These are phyloP conservation scores for Lycium ferocissimum DNA, from an alignment of 257 asterid genomes.

Conservation along the genomic window DNA sequence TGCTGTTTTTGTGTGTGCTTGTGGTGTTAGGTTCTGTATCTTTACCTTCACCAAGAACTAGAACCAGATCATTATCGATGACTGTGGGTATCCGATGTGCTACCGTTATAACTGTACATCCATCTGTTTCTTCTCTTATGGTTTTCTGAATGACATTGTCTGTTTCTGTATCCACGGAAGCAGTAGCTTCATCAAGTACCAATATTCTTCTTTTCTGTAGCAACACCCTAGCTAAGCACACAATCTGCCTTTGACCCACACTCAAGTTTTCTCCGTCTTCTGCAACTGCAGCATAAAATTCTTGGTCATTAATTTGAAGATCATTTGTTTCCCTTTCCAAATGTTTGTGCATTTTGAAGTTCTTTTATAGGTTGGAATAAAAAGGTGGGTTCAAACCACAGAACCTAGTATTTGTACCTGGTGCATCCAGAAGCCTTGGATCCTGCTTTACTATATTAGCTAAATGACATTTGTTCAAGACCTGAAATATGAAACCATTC, in stretches of 20 bases:
- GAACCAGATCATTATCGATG: constrained; percentile 77
- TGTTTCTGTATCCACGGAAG: constrained; percentile 73
- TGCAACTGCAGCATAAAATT: constrained; percentile 53
- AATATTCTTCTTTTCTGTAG: constrained; percentile 68
- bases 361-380: not conserved
- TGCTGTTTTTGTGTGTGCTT: not conserved
- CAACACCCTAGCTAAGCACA: constrained; percentile 75
- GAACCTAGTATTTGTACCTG: constrained; percentile 51
- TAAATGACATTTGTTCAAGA: constrained; percentile 70
- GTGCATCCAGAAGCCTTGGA: constrained; percentile 70
- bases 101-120: constrained; percentile 79
- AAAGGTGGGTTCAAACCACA: not conserved
- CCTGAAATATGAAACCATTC: constrained; percentile 46
- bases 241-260: constrained; percentile 79
- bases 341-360: not conserved
- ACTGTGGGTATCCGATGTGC: constrained; percentile 92
- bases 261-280: constrained; percentile 96
- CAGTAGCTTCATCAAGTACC: constrained; percentile 84
- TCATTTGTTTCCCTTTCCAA: constrained; percentile 10
- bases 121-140: constrained; percentile 69
- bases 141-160: constrained; percentile 78
- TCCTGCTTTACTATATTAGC: constrained; percentile 66
- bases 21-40: not conserved
- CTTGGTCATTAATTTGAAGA: not conserved
- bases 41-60: constrained; percentile 83